These are phyloP conservation scores for Aspergillus sp. DNA, from an alignment of 2,329 filamentous ascomycete species.

Conservation along the genomic window DNA sequence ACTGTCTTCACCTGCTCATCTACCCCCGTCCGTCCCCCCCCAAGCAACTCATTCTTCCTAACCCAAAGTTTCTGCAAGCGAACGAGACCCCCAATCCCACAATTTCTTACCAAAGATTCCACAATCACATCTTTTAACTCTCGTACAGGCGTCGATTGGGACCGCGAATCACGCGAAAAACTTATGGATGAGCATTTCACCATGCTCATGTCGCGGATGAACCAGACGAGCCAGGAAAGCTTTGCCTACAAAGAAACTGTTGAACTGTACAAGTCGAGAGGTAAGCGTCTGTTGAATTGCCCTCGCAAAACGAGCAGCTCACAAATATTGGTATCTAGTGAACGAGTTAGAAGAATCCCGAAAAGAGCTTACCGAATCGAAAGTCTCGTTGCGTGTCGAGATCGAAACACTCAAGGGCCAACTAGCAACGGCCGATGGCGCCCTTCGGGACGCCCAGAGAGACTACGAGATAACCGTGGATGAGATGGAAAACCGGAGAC, in stretches of 20 bases:
- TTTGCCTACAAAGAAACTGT: constrained; percentile 72
- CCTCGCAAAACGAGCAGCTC: neutral
- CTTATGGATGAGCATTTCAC: constrained; percentile 74
- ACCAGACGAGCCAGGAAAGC: constrained; percentile 65
- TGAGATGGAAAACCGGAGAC: constrained; percentile 54
- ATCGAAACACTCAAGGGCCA: constrained; percentile 61
- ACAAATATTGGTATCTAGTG: constrained; percentile 39
- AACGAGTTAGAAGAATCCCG: constrained; percentile 57
- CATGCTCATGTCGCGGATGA: constrained; percentile 70
- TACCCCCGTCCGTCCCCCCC: constrained; percentile 43
- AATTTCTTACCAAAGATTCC: constrained; percentile 72
- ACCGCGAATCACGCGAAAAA: constrained; percentile 74
- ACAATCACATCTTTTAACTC: constrained; percentile 61
- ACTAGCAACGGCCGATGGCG: constrained; percentile 48
- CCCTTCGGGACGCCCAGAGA: constrained; percentile 53
- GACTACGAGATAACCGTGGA: constrained; percentile 54
- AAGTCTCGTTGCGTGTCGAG: constrained; percentile 63
- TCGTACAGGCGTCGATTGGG: constrained; percentile 54
- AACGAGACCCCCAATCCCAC: constrained; percentile 36
- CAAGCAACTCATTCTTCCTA: constrained; percentile 17
- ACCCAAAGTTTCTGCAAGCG: constrained; percentile 37
- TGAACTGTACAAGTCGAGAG: constrained; percentile 70
- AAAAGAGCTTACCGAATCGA: constrained; percentile 51
- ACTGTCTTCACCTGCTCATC: constrained; percentile 19
- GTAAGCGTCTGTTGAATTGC: constrained; percentile 48